Conservation (phyloP, 2,329 filamentous ascomycete genomes). For the Exophiala viscosa region DNA sequence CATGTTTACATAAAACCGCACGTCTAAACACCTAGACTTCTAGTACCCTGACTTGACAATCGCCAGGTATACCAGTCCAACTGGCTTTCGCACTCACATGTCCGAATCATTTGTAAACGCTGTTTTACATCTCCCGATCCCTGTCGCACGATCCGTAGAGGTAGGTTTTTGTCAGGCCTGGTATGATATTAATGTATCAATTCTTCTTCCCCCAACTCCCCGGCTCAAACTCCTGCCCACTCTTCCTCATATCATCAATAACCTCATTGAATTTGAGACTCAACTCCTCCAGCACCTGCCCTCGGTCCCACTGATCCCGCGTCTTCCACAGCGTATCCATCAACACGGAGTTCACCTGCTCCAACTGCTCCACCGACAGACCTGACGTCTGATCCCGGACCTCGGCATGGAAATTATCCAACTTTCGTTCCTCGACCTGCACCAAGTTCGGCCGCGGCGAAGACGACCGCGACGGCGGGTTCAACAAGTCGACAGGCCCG, state of each 20-base stretch:
- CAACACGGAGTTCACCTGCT: constrained; percentile 84
- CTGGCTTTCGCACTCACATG: too few species aligned
- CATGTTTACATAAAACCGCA: too few species aligned
- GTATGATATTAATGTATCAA: too few species aligned
- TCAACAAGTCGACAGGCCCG: constrained; percentile 23
- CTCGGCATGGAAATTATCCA: constrained; percentile 36
- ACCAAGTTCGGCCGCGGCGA: constrained; percentile 16
- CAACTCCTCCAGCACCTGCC: constrained; percentile 63
- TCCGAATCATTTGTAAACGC: too few species aligned
- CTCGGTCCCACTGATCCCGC: constrained; percentile 78
- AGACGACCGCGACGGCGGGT: constrained; percentile 17
- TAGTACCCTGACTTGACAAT: too few species aligned
- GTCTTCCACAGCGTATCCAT: constrained; percentile 87
- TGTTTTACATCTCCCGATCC: too few species aligned
- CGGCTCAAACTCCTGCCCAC: constrained; percentile 22
- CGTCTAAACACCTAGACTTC: too few species aligned
- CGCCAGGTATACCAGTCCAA: too few species aligned
- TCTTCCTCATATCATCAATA: constrained; percentile 30
- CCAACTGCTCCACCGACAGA: constrained; percentile 86
- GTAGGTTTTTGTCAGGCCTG: too few species aligned
- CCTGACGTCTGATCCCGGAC: constrained; percentile 68
- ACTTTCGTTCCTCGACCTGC: constrained; percentile 17
- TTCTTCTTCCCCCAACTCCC: constrained; percentile 22
- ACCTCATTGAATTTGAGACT: constrained; percentile 46
- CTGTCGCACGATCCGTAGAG: too few species aligned